Conservation (phyloP, 805 yeast genomes). For the Brettanomyces sp. region DNA sequence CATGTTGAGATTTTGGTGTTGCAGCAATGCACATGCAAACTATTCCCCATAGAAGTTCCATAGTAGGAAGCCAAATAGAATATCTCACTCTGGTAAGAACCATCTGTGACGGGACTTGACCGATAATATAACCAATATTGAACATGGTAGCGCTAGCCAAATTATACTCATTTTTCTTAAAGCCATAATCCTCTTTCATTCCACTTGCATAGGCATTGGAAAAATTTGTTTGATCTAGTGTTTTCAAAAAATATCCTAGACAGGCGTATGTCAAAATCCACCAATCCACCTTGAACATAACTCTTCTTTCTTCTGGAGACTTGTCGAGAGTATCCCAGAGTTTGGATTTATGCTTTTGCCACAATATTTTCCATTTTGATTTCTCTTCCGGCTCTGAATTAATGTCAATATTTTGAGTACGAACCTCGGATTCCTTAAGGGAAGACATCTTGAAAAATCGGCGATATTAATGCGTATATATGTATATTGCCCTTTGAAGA, state of each 20-base stretch:
- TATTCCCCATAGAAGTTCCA: slow-evolving; percentile 49
- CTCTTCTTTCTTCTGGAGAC: neutral
- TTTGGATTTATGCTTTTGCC: neutral
- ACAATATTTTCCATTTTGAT: neutral
- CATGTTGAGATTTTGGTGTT: slow-evolving; percentile 33
- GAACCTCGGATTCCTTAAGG: neutral
- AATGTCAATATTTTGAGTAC: neutral
- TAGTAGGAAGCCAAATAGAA: slow-evolving; percentile 40
- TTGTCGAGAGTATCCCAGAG: slow-evolving; percentile 1
- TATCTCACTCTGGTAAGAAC: slow-evolving; percentile 33
- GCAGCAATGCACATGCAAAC: slow-evolving; percentile 35
- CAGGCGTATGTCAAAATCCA: neutral
- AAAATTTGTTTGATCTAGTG: slow-evolving; percentile 44
- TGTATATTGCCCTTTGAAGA: too few species aligned
- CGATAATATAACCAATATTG: slow-evolving; percentile 40
- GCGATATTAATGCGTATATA: too few species aligned
- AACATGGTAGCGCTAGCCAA: slow-evolving; percentile 31
- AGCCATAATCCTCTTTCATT: slow-evolving; percentile 43
- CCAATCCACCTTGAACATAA: neutral
- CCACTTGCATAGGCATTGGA: slow-evolving; percentile 62
- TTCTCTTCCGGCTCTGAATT: neutral
- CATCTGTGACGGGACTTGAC: slow-evolving; percentile 43
- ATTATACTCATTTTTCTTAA: slow-evolving; percentile 45
- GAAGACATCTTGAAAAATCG: too few species aligned
- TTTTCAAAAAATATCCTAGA: neutral